These are phyloP conservation scores for Kwoniella sp. DNA, from an alignment of 768 basidiomycete species.

Conservation along the genomic window DNA sequence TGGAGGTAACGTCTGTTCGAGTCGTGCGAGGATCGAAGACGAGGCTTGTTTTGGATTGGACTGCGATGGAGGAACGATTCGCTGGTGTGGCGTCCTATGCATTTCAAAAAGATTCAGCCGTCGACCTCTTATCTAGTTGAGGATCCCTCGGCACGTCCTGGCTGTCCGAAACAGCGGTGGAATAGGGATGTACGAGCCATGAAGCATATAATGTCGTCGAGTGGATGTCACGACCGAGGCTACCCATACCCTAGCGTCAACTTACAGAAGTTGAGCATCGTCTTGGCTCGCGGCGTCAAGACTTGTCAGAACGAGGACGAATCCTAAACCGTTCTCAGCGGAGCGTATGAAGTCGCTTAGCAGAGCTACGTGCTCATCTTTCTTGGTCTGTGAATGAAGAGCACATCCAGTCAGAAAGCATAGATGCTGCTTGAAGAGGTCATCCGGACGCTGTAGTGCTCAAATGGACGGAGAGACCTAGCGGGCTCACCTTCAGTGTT, in stretches of 20 bases:
- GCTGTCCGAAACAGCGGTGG: too few species aligned
- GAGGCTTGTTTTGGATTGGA: constrained; percentile 59
- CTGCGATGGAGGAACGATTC: constrained; percentile 61
- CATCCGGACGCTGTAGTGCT: neutral
- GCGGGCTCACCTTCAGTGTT: constrained; percentile 66
- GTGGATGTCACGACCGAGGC: too few species aligned
- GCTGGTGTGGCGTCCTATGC: constrained; percentile 47
- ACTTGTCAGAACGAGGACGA: constrained; percentile 70
- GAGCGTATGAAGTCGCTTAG: constrained; percentile 65
- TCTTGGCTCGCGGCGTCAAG: constrained; percentile 74
- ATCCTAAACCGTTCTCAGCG: constrained; percentile 59
- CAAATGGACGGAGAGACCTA: too few species aligned
- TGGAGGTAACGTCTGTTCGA: constrained; percentile 52
- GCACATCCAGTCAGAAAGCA: neutral
- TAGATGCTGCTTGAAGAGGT: constrained; percentile 8
- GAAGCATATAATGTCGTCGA: too few species aligned
- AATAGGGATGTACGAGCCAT: too few species aligned
- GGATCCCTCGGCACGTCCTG: neutral
- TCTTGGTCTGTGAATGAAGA: constrained; percentile 61
- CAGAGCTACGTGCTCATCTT: constrained; percentile 67
- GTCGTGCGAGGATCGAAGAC: constrained; percentile 64
- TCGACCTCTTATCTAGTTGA: neutral
- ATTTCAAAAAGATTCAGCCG: neutral
- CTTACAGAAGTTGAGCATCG: constrained; percentile 77
- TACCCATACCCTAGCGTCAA: too few species aligned